Percentiles rank a stretch among this genome's conserved stretches.
phyloP scores from a whole-genome alignment of 2,329 filamentous ascomycete genomes.

The Epicoccum sorghinum region DNA sequence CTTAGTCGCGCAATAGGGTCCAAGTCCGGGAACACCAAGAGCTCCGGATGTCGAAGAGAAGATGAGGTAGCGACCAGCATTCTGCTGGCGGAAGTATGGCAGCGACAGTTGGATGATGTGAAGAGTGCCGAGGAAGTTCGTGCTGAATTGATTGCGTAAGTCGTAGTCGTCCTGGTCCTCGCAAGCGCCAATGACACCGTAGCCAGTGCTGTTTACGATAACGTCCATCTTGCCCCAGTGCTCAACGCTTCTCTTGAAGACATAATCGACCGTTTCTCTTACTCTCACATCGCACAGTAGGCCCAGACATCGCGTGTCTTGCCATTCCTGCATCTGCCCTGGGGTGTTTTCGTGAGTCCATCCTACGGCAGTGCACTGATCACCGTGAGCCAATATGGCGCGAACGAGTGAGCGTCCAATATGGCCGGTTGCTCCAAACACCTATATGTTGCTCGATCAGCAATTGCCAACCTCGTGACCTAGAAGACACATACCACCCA shows the following conservation, averaged over 20 bases:
- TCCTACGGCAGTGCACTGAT: slow-evolving; percentile 85
- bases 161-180: slow-evolving; percentile 97
- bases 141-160: slow-evolving; percentile 94
- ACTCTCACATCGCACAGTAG: slow-evolving; percentile 90
- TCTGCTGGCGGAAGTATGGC: slow-evolving; percentile 82
- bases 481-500: slow-evolving; percentile 74
- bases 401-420: slow-evolving; percentile 92
- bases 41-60: slow-evolving; percentile 93
- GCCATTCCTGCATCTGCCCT: slow-evolving; percentile 73
- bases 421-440: slow-evolving; percentile 97
- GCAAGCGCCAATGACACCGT: slow-evolving; percentile 92
- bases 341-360: slow-evolving; percentile 77
- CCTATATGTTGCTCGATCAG: slow-evolving; percentile 46
- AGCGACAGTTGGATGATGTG: slow-evolving; percentile 90
- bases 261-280: slow-evolving; percentile 74
- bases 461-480: slow-evolving; percentile 1
- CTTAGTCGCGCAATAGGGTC: slow-evolving; percentile 95
- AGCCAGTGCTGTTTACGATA: slow-evolving; percentile 88
- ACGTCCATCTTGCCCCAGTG: slow-evolving; percentile 85
- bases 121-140: slow-evolving; percentile 94
- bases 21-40: slow-evolving; percentile 89
- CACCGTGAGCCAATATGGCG: slow-evolving; percentile 77
- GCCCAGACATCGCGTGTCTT: slow-evolving; percentile 71
- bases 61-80: slow-evolving; percentile 82
- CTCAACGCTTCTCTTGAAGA: slow-evolving; percentile 71